These are phyloP conservation scores for Coix lacrymajobi DNA, from an alignment of 176 grass and related monocot species.

Conservation along the genomic window DNA sequence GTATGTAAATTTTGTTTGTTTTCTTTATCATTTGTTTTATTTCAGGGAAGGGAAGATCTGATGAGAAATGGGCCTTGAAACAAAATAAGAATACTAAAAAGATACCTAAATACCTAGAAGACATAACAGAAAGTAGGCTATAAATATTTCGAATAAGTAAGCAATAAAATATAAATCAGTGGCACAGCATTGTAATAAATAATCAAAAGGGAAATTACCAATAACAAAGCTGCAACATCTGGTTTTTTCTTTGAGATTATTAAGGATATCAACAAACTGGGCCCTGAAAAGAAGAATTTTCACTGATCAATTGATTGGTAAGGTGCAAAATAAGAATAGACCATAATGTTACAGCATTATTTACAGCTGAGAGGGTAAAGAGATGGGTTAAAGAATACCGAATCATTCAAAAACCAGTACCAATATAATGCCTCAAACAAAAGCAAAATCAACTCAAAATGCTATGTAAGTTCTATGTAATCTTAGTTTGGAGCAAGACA, in stretches of 20 bases:
- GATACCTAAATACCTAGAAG: neutral
- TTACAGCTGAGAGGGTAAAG: too few species aligned
- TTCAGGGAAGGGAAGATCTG: conserved; percentile 1
- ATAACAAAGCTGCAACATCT: conserved; percentile 89
- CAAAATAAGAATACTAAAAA: neutral
- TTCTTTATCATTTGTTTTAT: neutral
- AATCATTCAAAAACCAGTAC: conserved; percentile 17
- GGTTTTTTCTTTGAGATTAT: conserved; percentile 96
- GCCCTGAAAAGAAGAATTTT: conserved; percentile 53
- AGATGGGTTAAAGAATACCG: too few species aligned
- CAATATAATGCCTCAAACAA: conserved; percentile 5
- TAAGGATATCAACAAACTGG: conserved; percentile 93
- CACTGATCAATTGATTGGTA: neutral
- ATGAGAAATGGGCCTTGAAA: neutral
- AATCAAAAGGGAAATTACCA: conserved; percentile 57
- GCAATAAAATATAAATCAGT: neutral
- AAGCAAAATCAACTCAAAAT: conserved; percentile 24
- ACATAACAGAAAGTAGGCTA: neutral
- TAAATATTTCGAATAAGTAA: neutral
- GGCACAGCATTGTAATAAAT: conserved; percentile 11
- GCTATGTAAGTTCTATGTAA: conserved; percentile 7
- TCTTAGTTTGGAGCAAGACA: neutral
- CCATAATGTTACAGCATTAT: neutral
- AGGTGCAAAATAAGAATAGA: neutral
- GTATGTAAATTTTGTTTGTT: neutral